Evolutionary conservation across 2,329 filamentous ascomycete genomes (phyloP).

Genomic region (Sphaerostilbella broomeana): DNA sequence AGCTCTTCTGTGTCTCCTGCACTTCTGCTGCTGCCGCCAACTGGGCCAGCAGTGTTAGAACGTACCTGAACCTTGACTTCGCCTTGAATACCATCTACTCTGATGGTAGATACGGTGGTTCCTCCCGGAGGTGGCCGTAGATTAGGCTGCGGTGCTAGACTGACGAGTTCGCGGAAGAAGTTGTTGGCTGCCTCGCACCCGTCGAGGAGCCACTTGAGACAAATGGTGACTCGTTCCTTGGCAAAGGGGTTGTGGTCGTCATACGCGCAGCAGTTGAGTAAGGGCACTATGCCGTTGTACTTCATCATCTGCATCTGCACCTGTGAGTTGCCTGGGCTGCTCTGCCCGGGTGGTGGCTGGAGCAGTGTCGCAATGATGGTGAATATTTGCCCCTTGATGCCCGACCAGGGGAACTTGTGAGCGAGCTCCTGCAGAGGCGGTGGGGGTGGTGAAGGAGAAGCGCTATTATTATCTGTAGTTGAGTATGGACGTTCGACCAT

Average conservation of each 20-base stretch:
- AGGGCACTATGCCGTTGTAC: slow-evolving; percentile 76
- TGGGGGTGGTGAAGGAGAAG: slow-evolving; percentile 32
- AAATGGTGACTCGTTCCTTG: slow-evolving; percentile 83
- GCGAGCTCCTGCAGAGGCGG: slow-evolving; percentile 54
- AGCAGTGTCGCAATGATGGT: slow-evolving; percentile 84
- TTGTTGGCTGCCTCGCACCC: slow-evolving; percentile 67
- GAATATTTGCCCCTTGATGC: slow-evolving; percentile 88
- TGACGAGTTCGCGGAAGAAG: slow-evolving; percentile 60
- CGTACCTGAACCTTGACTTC: slow-evolving; percentile 51
- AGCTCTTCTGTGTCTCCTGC: slow-evolving; percentile 30
- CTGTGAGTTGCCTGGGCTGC: slow-evolving; percentile 57
- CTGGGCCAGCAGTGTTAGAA: slow-evolving; percentile 24
- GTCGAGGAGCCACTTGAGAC: slow-evolving; percentile 75
- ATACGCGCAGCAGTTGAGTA: slow-evolving; percentile 83
- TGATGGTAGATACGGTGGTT: slow-evolving; percentile 37
- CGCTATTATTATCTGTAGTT: slow-evolving; percentile 23
- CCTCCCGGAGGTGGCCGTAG: slow-evolving; percentile 29
- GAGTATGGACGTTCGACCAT: slow-evolving; percentile 60
- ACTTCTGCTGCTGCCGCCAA: slow-evolving; percentile 12
- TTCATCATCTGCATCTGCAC: slow-evolving; percentile 85
- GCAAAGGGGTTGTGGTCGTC: slow-evolving; percentile 94
- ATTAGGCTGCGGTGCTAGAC: slow-evolving; percentile 35
- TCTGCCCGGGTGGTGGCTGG: slow-evolving; percentile 65
- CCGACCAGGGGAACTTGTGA: slow-evolving; percentile 58
- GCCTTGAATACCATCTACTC: slow-evolving; percentile 49